Percentiles rank a stretch among this genome's conserved stretches.
These are phyloP conservation scores for Pseudoscleropodium purum DNA, from an alignment of 225 moss, liverwort and hornwort species.

Conservation along the genomic window DNA sequence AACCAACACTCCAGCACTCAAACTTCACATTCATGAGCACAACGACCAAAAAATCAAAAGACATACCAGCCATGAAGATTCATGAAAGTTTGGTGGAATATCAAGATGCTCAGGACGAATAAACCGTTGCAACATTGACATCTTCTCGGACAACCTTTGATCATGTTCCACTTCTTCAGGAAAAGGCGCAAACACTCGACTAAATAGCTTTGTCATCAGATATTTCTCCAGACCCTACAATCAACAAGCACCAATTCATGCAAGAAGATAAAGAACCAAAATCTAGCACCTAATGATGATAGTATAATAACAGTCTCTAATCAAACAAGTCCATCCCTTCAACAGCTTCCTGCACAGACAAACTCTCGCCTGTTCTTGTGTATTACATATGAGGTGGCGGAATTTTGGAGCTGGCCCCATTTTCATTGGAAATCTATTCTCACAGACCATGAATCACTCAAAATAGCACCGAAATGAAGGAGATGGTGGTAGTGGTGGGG, in stretches of 20 bases:
- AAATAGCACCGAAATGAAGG: not conserved
- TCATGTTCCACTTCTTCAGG: conserved; percentile 79
- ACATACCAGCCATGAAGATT: conserved; percentile 89
- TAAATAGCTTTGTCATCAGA: conserved; percentile 88
- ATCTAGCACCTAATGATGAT: not conserved
- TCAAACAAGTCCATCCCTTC: not conserved
- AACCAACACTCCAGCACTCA: not conserved
- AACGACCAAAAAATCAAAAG: not conserved
- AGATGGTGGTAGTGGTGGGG: not conserved
- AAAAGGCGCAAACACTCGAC: conserved; percentile 76
- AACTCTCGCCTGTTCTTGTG: not conserved
- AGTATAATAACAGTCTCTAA: not conserved
- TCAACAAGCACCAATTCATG: not conserved
- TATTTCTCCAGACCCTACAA: conserved; percentile 95
- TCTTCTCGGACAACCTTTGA: conserved; percentile 78
- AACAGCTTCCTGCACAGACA: not conserved
- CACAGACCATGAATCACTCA: not conserved
- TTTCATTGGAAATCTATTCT: not conserved
- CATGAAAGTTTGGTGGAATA: conserved; percentile 72
- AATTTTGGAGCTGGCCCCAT: not conserved
- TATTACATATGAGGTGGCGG: not conserved
- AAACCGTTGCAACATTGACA: conserved; percentile 71
- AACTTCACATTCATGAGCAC: not conserved
- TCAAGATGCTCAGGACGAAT: conserved; percentile 95
- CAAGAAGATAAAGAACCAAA: not conserved